phyloP scores from a whole-genome alignment of 2,329 filamentous ascomycete species.

The Fusarium sp. region DNA sequence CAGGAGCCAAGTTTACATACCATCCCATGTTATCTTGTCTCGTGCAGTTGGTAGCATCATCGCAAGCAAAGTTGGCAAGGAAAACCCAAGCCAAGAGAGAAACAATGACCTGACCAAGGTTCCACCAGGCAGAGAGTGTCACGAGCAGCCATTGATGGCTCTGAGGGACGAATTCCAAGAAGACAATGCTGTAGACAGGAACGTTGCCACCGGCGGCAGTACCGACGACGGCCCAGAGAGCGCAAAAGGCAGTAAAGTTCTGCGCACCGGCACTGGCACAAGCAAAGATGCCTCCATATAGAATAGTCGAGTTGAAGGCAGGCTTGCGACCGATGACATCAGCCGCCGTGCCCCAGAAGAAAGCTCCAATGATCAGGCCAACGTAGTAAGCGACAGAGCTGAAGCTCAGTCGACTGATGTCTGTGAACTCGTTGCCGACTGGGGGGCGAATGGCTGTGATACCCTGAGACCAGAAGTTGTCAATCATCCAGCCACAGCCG shows the following conservation, averaged over 20 bases:
- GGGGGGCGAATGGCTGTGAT: slow-evolving; percentile 48
- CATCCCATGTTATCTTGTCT: slow-evolving; percentile 57
- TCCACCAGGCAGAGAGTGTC: slow-evolving; percentile 57
- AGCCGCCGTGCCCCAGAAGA: slow-evolving; percentile 55
- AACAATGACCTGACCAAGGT: slow-evolving; percentile 58
- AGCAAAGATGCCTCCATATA: slow-evolving; percentile 63
- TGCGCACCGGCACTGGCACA: slow-evolving; percentile 65
- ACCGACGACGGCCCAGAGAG: slow-evolving; percentile 62
- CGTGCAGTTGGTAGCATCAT: slow-evolving; percentile 47
- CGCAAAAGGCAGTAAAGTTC: slow-evolving; percentile 65
- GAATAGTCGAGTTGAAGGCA: slow-evolving; percentile 56
- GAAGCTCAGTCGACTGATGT: slow-evolving; percentile 45
- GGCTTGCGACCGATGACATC: slow-evolving; percentile 53
- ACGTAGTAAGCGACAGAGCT: slow-evolving; percentile 48
- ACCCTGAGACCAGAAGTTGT: slow-evolving; percentile 55
- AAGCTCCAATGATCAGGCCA: slow-evolving; percentile 56
- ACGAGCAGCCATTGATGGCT: slow-evolving; percentile 56
- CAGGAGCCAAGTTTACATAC: slow-evolving; percentile 12
- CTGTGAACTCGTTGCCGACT: slow-evolving; percentile 47
- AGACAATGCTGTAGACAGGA: slow-evolving; percentile 58
- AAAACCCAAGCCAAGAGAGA: slow-evolving; percentile 49
- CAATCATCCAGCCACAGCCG: slow-evolving; percentile 59
- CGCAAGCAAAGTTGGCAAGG: slow-evolving; percentile 50
- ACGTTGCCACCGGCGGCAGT: slow-evolving; percentile 55
- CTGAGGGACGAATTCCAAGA: slow-evolving; percentile 56